phyloP scores from a whole-genome alignment of 192 early-diverging fungal species.

The Entrophospora sp. region DNA sequence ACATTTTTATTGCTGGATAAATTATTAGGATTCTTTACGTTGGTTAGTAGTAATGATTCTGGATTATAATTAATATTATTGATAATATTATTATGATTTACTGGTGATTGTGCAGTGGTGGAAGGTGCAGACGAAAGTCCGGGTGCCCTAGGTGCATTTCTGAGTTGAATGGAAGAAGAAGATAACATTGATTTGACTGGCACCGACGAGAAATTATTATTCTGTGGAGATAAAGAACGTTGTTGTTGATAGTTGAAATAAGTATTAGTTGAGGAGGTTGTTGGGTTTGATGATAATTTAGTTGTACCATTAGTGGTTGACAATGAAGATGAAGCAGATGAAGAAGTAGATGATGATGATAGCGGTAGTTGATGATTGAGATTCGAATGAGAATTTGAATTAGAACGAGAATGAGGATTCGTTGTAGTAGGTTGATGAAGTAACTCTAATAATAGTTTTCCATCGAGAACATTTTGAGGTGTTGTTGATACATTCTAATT shows the following conservation, averaged over 20 bases:
- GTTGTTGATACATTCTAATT: not conserved
- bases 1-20: no score
- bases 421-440: not conserved
- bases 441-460: conserved; percentile 9
- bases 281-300: not conserved
- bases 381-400: not conserved
- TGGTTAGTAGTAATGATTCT: no score
- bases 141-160: no score
- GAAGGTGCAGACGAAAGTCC: not conserved
- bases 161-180: no score
- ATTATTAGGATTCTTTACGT: no score
- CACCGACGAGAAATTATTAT: no score
- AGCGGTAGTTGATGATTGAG: not conserved
- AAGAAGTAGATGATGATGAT: not conserved
- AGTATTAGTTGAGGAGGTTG: no score
- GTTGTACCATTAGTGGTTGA: not conserved
- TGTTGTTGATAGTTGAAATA: no score
- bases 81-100: not conserved
- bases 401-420: not conserved
- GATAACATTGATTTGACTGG: no score
- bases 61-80: not conserved
- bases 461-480: not conserved
- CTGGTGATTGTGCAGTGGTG: not conserved
- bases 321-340: not conserved
- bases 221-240: no score